phyloP scores from a whole-genome alignment of 2,329 filamentous ascomycete genomes.

The Cytospora piceae region DNA sequence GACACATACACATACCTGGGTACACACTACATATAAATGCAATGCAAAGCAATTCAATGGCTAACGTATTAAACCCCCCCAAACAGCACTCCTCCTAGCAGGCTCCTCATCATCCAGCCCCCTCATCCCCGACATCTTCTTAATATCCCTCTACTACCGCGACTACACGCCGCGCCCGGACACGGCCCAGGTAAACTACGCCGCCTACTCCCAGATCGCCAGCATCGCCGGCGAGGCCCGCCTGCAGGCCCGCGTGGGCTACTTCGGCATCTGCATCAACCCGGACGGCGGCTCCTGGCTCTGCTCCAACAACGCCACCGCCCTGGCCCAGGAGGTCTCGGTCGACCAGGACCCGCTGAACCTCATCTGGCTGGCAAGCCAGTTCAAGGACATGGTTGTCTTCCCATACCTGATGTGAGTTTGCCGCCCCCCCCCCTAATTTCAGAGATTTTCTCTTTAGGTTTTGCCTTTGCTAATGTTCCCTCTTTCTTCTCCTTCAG shows the following conservation, averaged over 20 bases:
- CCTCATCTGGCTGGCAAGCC: conserved; percentile 92
- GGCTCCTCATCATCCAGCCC: conserved; percentile 97
- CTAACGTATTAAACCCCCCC: conserved; percentile 30
- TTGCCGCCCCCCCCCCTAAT: not conserved
- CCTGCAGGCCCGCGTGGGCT: conserved; percentile 90
- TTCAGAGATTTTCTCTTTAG: not conserved
- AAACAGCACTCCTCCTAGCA: conserved; percentile 83
- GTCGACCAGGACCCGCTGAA: conserved; percentile 96
- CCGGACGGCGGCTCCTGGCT: conserved; percentile 88
- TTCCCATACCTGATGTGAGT: conserved; percentile 93
- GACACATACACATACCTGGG: not conserved
- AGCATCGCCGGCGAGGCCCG: conserved; percentile 87
- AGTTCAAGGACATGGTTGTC: conserved; percentile 98
- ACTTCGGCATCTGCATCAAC: conserved; percentile 97
- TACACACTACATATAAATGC: not conserved
- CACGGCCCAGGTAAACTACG: conserved; percentile 88
- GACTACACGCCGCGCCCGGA: conserved; percentile 80
- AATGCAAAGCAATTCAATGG: not conserved
- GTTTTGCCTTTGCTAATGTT: not conserved
- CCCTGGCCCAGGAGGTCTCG: conserved; percentile 84
- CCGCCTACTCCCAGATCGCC: conserved; percentile 79
- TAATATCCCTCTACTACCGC: conserved; percentile 97
- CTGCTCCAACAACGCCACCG: conserved; percentile 96
- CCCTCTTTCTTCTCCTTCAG: conserved; percentile 47
- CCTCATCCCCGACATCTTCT: conserved; percentile 92